Percentiles rank a stretch among this genome's conserved stretches.
Evolutionary conservation across 176 grass and related monocot species (phyloP).

Genomic region (Ananas comosus): DNA sequence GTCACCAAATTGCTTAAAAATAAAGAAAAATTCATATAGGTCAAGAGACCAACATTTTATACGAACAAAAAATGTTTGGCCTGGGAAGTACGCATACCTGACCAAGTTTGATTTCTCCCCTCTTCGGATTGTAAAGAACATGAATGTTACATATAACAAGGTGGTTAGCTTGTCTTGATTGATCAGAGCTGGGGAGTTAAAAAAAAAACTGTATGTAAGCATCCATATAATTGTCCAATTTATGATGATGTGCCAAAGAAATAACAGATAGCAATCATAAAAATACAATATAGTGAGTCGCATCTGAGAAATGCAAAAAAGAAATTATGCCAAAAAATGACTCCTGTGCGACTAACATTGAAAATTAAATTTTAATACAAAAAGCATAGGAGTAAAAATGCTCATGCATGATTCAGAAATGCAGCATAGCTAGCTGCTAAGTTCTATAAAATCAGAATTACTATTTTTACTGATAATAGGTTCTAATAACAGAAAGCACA

Average conservation of each 20-base stretch:
- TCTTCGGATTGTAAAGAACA: conserved; percentile 93
- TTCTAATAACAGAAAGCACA: not conserved
- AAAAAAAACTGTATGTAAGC: conserved; percentile 16
- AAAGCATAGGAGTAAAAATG: not conserved
- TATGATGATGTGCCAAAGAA: not conserved
- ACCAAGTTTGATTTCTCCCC: conserved; percentile 92
- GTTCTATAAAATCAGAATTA: too few species aligned
- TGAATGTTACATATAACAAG: conserved; percentile 86
- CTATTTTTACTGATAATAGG: too few species aligned
- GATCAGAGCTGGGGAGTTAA: conserved; percentile 19
- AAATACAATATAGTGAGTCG: not conserved
- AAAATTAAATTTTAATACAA: not conserved
- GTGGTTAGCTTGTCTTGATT: conserved; percentile 37
- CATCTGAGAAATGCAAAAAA: too few species aligned
- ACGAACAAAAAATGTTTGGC: too few species aligned
- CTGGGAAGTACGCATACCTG: conserved; percentile 39
- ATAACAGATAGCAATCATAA: not conserved
- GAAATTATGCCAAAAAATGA: too few species aligned
- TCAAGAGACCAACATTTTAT: too few species aligned
- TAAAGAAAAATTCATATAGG: too few species aligned
- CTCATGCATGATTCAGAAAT: too few species aligned
- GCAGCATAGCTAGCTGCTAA: too few species aligned
- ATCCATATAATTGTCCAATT: not conserved
- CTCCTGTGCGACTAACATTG: not conserved
- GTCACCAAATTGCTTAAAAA: too few species aligned